Conservation (phyloP, 768 basidiomycete species). For the Tulasnella sp. region DNA sequence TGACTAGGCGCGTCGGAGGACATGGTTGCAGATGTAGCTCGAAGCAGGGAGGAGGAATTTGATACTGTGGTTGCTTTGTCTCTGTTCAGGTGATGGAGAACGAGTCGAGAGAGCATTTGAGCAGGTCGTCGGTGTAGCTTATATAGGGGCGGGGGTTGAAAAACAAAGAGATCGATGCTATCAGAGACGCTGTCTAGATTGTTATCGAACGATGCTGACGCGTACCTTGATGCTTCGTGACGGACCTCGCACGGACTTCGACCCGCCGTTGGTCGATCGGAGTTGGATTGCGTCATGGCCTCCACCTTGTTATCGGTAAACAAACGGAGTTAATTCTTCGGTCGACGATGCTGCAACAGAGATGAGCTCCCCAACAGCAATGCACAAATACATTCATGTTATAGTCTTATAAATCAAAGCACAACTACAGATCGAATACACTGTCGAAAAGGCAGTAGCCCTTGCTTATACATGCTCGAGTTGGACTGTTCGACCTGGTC, state of each 20-base stretch:
- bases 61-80: not conserved
- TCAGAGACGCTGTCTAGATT: not conserved
- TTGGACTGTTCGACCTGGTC: conserved; percentile 4
- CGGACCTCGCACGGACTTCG: no score
- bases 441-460: conserved; percentile 7
- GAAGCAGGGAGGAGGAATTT: not conserved
- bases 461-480: conserved; percentile 21
- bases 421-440: not conserved
- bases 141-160: not conserved
- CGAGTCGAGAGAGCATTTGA: not conserved
- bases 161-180: not conserved
- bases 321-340: not conserved
- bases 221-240: not conserved
- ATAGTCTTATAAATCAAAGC: not conserved
- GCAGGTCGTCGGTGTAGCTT: not conserved
- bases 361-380: not conserved
- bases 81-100: conserved; percentile 11
- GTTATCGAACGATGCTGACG: not conserved
- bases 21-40: not conserved
- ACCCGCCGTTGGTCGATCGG: not conserved
- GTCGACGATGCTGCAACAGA: not conserved
- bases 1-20: not conserved
- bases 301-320: not conserved
- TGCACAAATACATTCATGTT: no score
- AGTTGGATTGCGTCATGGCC: not conserved